Conservation (phyloP, 2,329 filamentous ascomycete genomes). For the Trichoderma sp. region DNA sequence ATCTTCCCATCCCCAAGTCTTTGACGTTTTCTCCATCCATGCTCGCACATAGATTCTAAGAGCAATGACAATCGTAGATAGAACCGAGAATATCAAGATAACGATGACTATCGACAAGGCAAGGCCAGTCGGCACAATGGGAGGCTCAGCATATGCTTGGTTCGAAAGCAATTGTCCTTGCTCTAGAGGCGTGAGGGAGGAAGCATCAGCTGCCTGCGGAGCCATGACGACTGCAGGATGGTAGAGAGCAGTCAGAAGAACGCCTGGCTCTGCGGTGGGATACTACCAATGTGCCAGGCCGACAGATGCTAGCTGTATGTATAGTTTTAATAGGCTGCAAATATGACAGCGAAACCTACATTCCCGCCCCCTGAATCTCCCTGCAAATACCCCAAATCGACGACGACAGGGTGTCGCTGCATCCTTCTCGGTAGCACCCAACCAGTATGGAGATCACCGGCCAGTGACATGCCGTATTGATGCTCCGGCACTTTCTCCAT, state of each 20-base stretch:
- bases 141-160: background rate
- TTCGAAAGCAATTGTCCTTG: conserved; percentile 3
- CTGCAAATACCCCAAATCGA: too few relatives aligned
- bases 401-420: too few relatives aligned
- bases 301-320: too few relatives aligned
- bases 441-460: too few relatives aligned
- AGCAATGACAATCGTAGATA: background rate
- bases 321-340: too few relatives aligned
- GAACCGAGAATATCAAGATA: background rate
- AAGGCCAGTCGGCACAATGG: background rate
- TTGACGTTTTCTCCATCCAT: background rate
- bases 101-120: background rate
- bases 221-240: background rate
- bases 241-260: background rate
- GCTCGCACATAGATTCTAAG: background rate
- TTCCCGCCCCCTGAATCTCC: too few relatives aligned
- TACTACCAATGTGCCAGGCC: too few relatives aligned
- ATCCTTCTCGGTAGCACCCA: too few relatives aligned
- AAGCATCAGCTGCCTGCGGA: background rate
- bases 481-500: too few relatives aligned
- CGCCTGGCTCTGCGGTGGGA: background rate
- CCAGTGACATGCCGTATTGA: too few relatives aligned
- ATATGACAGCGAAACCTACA: too few relatives aligned
- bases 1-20: conserved; percentile 5
- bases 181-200: background rate